phyloP scores from a whole-genome alignment of 2,329 filamentous ascomycete genomes.

The Fusarium hostae region DNA sequence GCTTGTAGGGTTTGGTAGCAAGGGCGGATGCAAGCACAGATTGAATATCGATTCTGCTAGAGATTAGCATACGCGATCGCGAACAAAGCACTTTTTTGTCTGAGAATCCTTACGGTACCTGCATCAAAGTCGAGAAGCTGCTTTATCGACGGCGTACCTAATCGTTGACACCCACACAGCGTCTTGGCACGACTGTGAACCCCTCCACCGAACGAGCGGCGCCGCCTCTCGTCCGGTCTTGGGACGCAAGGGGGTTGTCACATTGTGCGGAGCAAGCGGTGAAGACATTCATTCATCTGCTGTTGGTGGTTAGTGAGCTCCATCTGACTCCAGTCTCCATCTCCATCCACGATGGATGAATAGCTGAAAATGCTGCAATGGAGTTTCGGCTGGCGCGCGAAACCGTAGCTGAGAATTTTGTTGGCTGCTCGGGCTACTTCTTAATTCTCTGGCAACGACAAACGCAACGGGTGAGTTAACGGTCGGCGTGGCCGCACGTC shows the following conservation, averaged over 20 bases:
- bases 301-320: slow-evolving; percentile 5
- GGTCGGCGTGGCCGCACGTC: background rate
- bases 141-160: slow-evolving; percentile 12
- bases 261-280: slow-evolving; percentile 27
- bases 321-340: background rate
- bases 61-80: slow-evolving; percentile 3
- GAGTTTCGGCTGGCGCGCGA: slow-evolving; percentile 33
- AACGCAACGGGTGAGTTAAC: background rate
- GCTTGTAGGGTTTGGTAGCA: slow-evolving; percentile 4
- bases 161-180: slow-evolving; percentile 22
- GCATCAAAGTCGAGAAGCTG: slow-evolving; percentile 2
- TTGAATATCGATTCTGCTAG: slow-evolving; percentile 19
- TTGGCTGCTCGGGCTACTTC: slow-evolving; percentile 7
- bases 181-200: slow-evolving; percentile 3
- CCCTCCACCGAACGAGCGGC: slow-evolving; percentile 21
- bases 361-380: slow-evolving; percentile 4
- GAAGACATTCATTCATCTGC: slow-evolving; percentile 20
- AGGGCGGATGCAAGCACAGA: slow-evolving; percentile 4
- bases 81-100: slow-evolving; percentile 23
- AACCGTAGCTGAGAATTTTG: background rate
- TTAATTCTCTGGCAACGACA: background rate
- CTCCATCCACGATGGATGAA: background rate
- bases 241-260: slow-evolving; percentile 34
- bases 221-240: slow-evolving; percentile 18
- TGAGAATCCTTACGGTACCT: slow-evolving; percentile 9